Evolutionary conservation across 192 early-diverging fungal species (phyloP).

Genomic region (Backusella tarrabulga): DNA sequence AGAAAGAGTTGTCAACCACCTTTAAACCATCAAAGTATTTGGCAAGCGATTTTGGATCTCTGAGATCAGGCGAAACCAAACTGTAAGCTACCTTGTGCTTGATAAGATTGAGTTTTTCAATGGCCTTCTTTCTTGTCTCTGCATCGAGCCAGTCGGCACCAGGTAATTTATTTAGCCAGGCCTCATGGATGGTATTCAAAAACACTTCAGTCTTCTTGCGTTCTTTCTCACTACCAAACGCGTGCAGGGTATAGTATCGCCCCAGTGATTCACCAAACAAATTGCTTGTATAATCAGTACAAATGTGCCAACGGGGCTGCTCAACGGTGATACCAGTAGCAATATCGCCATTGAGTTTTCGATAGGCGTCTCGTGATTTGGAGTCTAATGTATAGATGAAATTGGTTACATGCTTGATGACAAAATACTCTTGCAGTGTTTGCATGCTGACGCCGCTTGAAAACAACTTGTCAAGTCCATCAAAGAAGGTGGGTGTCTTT

Average conservation of each 20-base stretch:
- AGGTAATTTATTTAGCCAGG: slow-evolving; percentile 36
- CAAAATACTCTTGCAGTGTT: slow-evolving; percentile 40
- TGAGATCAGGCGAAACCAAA: slow-evolving; percentile 54
- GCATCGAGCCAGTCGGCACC: slow-evolving; percentile 45
- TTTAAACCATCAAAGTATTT: slow-evolving; percentile 52
- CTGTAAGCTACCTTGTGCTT: slow-evolving; percentile 65
- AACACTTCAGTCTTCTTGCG: slow-evolving; percentile 38
- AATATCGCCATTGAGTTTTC: slow-evolving; percentile 1
- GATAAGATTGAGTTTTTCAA: slow-evolving; percentile 46
- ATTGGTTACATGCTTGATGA: slow-evolving; percentile 8
- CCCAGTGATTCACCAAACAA: slow-evolving; percentile 28
- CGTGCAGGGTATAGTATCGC: slow-evolving; percentile 40
- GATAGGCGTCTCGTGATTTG: background rate
- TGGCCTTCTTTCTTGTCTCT: slow-evolving; percentile 35
- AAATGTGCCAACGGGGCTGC: slow-evolving; percentile 41
- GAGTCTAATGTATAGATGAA: slow-evolving; percentile 8
- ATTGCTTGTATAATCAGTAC: slow-evolving; percentile 15
- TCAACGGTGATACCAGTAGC: slow-evolving; percentile 14
- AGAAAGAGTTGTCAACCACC: slow-evolving; percentile 48
- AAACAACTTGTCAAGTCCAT: slow-evolving; percentile 39
- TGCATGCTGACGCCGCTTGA: background rate
- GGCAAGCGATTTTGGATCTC: slow-evolving; percentile 40
- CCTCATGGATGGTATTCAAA: slow-evolving; percentile 37
- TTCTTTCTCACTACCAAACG: slow-evolving; percentile 45
- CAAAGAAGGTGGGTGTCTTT: slow-evolving; percentile 43